These are phyloP conservation scores for sorghum (Sorghum bicolor) DNA, from an alignment of 176 grass and related monocot species.

Conservation along the genomic window DNA sequence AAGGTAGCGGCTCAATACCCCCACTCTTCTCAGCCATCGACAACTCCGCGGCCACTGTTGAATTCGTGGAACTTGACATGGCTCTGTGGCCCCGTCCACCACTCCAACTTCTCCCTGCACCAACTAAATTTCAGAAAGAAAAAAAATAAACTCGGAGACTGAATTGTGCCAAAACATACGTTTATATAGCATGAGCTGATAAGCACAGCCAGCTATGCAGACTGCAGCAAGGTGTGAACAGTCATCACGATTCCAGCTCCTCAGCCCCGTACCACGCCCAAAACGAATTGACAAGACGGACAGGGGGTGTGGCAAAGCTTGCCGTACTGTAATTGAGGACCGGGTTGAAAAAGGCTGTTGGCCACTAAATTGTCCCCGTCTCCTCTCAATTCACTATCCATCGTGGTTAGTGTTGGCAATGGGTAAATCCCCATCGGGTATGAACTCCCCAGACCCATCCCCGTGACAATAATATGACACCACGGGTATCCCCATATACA, in stretches of 20 bases:
- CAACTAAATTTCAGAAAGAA: neutral
- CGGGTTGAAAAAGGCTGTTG: neutral
- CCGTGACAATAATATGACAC: no score
- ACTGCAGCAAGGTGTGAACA: neutral
- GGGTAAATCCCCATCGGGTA: no score
- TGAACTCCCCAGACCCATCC: no score
- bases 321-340: neutral
- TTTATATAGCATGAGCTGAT: neutral
- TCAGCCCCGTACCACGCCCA: neutral
- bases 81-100: constrained; percentile 17
- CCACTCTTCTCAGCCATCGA: constrained; percentile 3
- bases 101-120: neutral
- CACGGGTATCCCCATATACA: no score
- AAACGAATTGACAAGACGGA: neutral
- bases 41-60: constrained; percentile 9
- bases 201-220: neutral
- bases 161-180: neutral
- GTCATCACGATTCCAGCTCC: neutral
- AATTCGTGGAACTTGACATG: constrained; percentile 39
- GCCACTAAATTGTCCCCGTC: neutral
- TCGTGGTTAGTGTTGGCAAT: no score
- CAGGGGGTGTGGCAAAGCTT: neutral
- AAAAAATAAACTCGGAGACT: neutral
- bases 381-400: neutral
- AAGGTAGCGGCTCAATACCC: constrained; percentile 37